phyloP scores from a whole-genome alignment of 2,329 filamentous ascomycete genomes.

The Ophiocordyceps camponoti-floridani region DNA sequence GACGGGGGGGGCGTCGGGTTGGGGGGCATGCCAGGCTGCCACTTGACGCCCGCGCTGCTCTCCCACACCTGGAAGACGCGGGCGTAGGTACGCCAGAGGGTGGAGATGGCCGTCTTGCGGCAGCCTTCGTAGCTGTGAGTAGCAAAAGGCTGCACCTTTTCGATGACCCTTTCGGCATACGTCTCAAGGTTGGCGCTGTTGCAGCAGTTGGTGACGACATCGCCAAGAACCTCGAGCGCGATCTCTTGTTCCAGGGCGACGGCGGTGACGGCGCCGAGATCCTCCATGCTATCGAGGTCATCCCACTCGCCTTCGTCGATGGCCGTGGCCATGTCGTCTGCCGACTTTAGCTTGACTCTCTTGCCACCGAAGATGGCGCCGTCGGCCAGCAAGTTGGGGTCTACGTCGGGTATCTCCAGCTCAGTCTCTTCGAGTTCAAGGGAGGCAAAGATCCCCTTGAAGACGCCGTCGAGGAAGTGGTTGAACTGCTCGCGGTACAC shows the following conservation, averaged over 20 bases:
- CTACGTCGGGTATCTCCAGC: constrained; percentile 51
- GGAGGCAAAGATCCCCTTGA: constrained; percentile 66
- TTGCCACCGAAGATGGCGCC: constrained; percentile 66
- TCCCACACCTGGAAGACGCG: constrained; percentile 81
- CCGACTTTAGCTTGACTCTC: constrained; percentile 60
- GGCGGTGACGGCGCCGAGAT: constrained; percentile 72
- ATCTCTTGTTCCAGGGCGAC: constrained; percentile 95
- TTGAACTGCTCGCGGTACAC: constrained; percentile 77
- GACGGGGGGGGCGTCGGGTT: constrained; percentile 64
- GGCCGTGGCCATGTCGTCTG: constrained; percentile 33
- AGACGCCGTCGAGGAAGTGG: constrained; percentile 60
- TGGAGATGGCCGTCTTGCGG: constrained; percentile 78
- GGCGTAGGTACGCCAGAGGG: constrained; percentile 83
- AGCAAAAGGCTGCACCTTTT: constrained; percentile 60
- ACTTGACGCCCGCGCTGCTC: constrained; percentile 56
- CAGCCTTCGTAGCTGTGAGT: constrained; percentile 89
- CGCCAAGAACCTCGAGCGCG: constrained; percentile 83
- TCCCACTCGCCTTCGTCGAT: constrained; percentile 37
- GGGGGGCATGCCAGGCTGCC: constrained; percentile 73
- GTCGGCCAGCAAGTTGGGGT: constrained; percentile 44
- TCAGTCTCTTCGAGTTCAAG: constrained; percentile 82
- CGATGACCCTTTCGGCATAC: constrained; percentile 78
- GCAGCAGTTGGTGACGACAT: constrained; percentile 77
- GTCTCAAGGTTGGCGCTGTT: constrained; percentile 53
- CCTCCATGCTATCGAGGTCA: constrained; percentile 60